Conservation (phyloP, 257 asterid genomes). For the Fraxinus pennsylvanica region DNA sequence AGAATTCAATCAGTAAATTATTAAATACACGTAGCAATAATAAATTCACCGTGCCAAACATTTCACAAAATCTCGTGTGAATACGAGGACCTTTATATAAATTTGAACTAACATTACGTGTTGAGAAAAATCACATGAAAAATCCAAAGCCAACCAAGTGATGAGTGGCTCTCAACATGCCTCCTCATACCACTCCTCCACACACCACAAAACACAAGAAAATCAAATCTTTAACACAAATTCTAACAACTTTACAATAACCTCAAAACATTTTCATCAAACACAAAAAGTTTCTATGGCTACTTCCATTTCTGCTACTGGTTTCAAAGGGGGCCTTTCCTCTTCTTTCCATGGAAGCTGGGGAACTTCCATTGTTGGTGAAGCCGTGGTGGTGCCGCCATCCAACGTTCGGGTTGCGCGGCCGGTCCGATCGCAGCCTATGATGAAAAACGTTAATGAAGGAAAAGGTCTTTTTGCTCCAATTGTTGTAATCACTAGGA, state of each 20-base stretch:
- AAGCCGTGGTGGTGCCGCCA: background rate
- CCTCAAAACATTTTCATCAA: background rate
- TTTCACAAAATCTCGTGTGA: too few species aligned
- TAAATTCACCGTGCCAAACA: too few species aligned
- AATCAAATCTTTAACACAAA: constrained; percentile 8
- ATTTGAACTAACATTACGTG: background rate
- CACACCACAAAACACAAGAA: constrained; percentile 6
- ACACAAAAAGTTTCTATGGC: constrained; percentile 2
- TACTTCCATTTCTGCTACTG: constrained; percentile 9
- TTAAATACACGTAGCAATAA: too few species aligned
- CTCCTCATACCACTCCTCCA: background rate
- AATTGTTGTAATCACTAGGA: constrained; percentile 38
- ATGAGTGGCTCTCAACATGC: constrained; percentile 37
- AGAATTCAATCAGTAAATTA: too few species aligned
- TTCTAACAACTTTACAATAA: background rate
- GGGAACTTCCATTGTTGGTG: background rate
- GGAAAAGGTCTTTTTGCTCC: constrained; percentile 64
- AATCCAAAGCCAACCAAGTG: constrained; percentile 21
- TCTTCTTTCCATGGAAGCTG: constrained; percentile 23
- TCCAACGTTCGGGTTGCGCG: constrained; percentile 25
- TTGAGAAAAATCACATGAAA: background rate
- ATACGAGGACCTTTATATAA: too few species aligned
- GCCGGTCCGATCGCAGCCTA: constrained; percentile 44
- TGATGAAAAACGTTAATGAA: constrained; percentile 54
- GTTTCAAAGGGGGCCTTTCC: constrained; percentile 35